Evolutionary conservation across 2,329 filamentous ascomycete species (phyloP).

Genomic region (Onygena corvina): DNA sequence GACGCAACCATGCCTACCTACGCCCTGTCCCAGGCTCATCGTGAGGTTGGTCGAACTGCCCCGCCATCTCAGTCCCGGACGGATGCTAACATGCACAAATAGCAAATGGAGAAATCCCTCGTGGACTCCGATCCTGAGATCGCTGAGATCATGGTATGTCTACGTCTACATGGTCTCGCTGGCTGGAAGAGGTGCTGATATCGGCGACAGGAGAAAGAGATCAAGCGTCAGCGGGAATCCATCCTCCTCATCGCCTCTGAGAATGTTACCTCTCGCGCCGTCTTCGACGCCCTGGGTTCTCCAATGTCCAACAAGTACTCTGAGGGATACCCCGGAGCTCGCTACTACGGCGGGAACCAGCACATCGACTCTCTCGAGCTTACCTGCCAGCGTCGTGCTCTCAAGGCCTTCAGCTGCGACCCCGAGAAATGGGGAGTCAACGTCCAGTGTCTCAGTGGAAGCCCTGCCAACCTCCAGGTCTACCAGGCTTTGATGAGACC

Average conservation of each 20-base stretch:
- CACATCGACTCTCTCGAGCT: conserved; percentile 95
- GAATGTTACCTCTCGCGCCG: conserved; percentile 96
- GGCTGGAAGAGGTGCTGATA: not conserved
- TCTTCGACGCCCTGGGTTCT: conserved; percentile 91
- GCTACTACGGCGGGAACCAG: conserved; percentile 99
- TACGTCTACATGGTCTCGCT: conserved; percentile 2
- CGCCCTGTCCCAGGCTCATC: conserved; percentile 54
- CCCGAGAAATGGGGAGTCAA: conserved; percentile 94
- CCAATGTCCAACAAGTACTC: conserved; percentile 99
- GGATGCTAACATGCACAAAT: conserved; percentile 13
- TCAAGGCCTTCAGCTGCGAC: conserved; percentile 81
- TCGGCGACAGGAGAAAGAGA: conserved; percentile 65
- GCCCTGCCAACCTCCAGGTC: conserved; percentile 92
- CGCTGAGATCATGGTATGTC: conserved; percentile 82
- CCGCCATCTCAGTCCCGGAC: not conserved
- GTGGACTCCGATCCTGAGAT: conserved; percentile 88
- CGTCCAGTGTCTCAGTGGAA: conserved; percentile 85
- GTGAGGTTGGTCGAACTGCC: conserved; percentile 43
- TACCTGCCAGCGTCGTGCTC: conserved; percentile 85
- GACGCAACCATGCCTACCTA: conserved; percentile 46
- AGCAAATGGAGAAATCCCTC: conserved; percentile 95
- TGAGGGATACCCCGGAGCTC: conserved; percentile 92
- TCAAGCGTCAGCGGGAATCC: conserved; percentile 94
- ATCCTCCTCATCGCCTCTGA: conserved; percentile 98
- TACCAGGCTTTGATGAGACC: conserved; percentile 91